A percentile compares a stretch with the other conserved stretches of the same genome.
These are phyloP conservation scores for Aspergillus carlsbadensis DNA, from an alignment of 495 filamentous ascomycete genomes.

Conservation along the genomic window DNA sequence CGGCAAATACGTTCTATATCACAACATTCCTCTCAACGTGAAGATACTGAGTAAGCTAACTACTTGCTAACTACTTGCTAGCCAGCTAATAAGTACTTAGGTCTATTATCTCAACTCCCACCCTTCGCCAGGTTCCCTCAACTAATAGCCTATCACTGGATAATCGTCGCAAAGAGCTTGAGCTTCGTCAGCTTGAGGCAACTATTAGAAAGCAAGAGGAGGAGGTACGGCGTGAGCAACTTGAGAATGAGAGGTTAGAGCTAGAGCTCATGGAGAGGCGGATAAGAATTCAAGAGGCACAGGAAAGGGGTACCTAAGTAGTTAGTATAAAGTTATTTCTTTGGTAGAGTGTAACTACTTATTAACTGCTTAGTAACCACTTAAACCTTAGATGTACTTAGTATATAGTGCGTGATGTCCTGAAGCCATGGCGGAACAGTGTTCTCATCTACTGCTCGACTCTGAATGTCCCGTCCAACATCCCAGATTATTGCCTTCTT, in stretches of 20 bases:
- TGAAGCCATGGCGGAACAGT: too few species aligned
- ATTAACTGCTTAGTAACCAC: background rate
- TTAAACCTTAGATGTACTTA: too few species aligned
- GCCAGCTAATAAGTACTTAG: background rate
- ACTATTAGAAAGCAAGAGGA: background rate
- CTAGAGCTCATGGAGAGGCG: slow-evolving; percentile 12
- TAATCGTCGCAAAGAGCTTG: slow-evolving; percentile 7
- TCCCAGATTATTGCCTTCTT: too few species aligned
- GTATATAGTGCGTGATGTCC: too few species aligned
- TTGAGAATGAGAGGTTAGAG: slow-evolving; percentile 3
- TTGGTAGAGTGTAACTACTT: background rate
- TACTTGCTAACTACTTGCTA: background rate
- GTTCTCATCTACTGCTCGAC: too few species aligned
- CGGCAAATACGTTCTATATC: background rate
- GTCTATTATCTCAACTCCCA: background rate
- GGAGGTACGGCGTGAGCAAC: background rate
- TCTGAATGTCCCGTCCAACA: too few species aligned
- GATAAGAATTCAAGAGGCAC: background rate
- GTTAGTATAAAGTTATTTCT: background rate
- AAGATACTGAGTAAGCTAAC: background rate
- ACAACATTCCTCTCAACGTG: background rate
- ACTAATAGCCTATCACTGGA: background rate
- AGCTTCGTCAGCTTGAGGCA: background rate
- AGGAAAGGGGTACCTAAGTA: background rate
- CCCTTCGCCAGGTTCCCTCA: background rate